Conservation (phyloP, 306 rosid genomes). For the Begonia peltatifolia region DNA sequence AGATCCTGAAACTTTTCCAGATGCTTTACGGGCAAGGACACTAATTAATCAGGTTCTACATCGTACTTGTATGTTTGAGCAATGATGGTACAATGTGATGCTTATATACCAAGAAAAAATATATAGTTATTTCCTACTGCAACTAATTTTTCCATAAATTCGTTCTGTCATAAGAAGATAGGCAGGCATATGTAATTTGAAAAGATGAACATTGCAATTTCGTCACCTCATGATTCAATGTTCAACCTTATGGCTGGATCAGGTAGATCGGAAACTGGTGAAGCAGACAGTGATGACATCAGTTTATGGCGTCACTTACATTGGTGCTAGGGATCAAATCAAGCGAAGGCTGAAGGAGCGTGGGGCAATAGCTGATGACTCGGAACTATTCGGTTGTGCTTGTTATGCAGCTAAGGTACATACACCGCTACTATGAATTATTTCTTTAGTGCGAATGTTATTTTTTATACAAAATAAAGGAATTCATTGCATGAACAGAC, state of each 20-base stretch:
- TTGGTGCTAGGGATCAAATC: slow-evolving; percentile 94
- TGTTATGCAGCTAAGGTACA: slow-evolving; percentile 88
- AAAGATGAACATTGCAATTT: too few species aligned
- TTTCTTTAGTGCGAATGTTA: background rate
- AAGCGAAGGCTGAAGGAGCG: slow-evolving; percentile 83
- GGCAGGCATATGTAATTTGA: too few species aligned
- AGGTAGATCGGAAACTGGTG: slow-evolving; percentile 97
- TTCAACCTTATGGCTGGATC: background rate
- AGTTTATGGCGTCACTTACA: slow-evolving; percentile 90
- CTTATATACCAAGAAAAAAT: too few species aligned
- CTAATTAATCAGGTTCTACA: slow-evolving; percentile 59
- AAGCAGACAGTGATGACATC: slow-evolving; percentile 99
- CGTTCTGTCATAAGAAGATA: too few species aligned
- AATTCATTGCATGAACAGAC: slow-evolving; percentile 30
- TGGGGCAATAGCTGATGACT: slow-evolving; percentile 39
- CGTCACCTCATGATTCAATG: too few species aligned
- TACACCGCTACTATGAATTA: background rate
- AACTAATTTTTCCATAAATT: too few species aligned
- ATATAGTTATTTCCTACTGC: too few species aligned
- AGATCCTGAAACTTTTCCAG: slow-evolving; percentile 61
- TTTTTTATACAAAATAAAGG: slow-evolving; percentile 1
- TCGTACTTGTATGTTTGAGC: slow-evolving; percentile 1
- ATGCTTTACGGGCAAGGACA: slow-evolving; percentile 50
- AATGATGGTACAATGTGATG: background rate
- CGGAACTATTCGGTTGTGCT: slow-evolving; percentile 55